Base-by-base conservation (phyloP, 169 alveolate genomes). In the Plasmodium malariae region DNA sequence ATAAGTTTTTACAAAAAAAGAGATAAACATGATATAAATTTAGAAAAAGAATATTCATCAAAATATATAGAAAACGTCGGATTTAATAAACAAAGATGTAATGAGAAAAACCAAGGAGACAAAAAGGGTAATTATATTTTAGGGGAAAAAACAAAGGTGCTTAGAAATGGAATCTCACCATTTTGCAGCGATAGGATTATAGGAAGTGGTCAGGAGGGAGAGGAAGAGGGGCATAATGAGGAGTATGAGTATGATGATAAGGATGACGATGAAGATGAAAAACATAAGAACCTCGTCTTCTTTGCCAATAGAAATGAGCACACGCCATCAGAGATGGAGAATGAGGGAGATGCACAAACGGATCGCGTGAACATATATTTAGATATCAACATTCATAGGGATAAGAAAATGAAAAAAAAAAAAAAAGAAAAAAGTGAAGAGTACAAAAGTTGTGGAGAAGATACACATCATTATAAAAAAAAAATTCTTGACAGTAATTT, bases 321-420 rank as follows among this genome's bases (percentile, higher is more conserved):
- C 2, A 1, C 7, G 11, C 12, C 11, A 30, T 7, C 19, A 30
- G 28, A 40, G 40, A 36, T 0, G 36, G 40, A 67, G 60, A 43
- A 19, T 3, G 1, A 19, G 19, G 6, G 14, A 1, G 32, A 67
- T 51, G n/a, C 67, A 43, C n/a, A 49, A 11, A 51, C 17, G 37
- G 73, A 67, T 14, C 74, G 28, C 0, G 19, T 83, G 4, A 83
- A 83, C 19, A 67, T 83, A n/a, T 49, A 67, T 28, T 45, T 83
- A n/a, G 91, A 83, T n/a, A 51, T 83, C 9, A 83, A 51, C 17
- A 68, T 83, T 67, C 72, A 83, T 14, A 67, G 91, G 91, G 69
- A 60, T 54, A 83, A 67, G 14, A 71, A 30, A 36, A 67, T 17
- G 21, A 67, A 1, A 12, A 40, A 12, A 67, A 17, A 37, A 37